Base-by-base conservation (phyloP, 345 rosid genomes). In the Pistacia integerrima region DNA sequence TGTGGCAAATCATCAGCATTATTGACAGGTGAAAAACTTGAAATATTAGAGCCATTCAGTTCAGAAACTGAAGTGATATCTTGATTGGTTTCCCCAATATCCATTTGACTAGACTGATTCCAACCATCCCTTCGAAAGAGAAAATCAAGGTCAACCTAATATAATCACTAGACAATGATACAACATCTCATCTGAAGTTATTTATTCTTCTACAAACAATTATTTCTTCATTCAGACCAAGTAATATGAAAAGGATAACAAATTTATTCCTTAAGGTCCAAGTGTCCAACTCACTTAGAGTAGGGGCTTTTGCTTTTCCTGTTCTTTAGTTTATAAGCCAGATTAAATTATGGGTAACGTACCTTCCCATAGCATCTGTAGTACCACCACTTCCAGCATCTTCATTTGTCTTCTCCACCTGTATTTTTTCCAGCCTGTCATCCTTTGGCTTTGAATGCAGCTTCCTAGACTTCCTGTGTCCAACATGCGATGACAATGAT, bases 341-440 rank as follows among this genome's bases (percentile, higher is more conserved):
- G 56, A 52, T 52, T 13, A 59, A 59, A 38, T 38, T 38, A 30
- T 38, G 4, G 64, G 75, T 25, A 12, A 44, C 11, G 41, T 76
- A 87, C 90, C 89, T 87, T 82, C 83, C 83, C 51, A 55, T 68
- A 11, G 35, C 55, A 76, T 76, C 87, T 77, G 80, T 55, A 11
- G 77, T 67, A 59, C 8, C 76, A 64, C 16, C 77, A 62, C 36
- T 33, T 55, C 75, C 70, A 20, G 59, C 13, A 28, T 61, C 73
- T 71, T 76, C 82, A 54, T 73, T 25, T 76, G 17, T n/a, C 56
- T 64, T 66, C 67, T 65, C 67, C 22, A 18, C 73, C 20, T 60
- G 48, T 64, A 65, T 52, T 60, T 73, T 72, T 78, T 73, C 36
- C 28, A 69, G 65, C 79, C 77, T 66, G 73, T 78, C 51, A 9